Conservation (phyloP, 78 protist species). For the Creolimax fragrantissima region DNA sequence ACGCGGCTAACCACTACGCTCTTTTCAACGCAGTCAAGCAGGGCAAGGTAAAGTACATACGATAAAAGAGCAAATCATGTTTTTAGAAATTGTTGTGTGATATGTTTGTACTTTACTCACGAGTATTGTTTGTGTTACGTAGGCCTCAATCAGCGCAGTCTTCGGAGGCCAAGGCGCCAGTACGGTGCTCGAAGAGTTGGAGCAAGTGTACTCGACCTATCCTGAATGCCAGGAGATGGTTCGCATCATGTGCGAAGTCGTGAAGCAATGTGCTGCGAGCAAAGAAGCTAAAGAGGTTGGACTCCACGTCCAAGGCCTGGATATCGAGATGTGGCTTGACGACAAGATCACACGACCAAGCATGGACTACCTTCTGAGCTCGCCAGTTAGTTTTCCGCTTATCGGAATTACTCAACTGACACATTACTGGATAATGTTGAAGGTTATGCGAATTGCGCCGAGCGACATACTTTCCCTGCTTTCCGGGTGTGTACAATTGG, state of each 20-base stretch:
- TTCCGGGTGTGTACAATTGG: neutral
- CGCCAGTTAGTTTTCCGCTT: constrained; percentile 42
- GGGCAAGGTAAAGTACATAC: neutral
- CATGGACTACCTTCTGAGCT: neutral
- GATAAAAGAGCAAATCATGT: no score
- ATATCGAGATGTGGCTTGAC: constrained; percentile 18
- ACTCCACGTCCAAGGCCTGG: neutral
- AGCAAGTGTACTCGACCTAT: neutral
- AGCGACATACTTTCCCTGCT: neutral
- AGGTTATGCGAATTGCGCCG: neutral
- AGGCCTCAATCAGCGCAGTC: neutral
- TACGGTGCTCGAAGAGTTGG: constrained; percentile 5
- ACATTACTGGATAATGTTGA: constrained; percentile 2
- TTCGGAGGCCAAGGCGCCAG: constrained; percentile 34
- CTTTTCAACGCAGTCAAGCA: neutral
- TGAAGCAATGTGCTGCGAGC: neutral
- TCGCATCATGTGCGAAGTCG: neutral
- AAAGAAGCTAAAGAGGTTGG: neutral
- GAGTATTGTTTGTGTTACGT: neutral
- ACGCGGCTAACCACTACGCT: neutral
- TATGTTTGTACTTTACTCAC: no score
- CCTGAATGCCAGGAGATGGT: neutral
- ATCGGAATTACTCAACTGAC: constrained; percentile 42
- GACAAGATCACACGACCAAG: neutral
- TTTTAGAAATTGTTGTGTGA: no score